phyloP scores from a whole-genome alignment of 176 grass and related monocot genomes.

The Elymus sibiricus region DNA sequence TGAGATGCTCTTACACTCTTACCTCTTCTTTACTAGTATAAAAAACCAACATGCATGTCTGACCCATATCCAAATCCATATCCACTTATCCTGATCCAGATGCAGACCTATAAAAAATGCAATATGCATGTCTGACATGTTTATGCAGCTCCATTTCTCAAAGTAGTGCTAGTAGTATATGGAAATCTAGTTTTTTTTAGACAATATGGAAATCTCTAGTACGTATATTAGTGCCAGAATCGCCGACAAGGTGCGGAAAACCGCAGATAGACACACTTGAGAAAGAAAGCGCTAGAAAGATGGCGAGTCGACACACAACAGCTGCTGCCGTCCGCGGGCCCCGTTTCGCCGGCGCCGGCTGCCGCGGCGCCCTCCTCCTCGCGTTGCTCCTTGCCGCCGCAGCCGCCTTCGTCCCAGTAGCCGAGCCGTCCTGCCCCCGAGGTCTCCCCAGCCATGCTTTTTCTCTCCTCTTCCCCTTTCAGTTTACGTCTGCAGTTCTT shows the following conservation, averaged over 20 bases:
- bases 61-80: no score
- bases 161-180: no score
- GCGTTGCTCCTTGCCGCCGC: neutral
- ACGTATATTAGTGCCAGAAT: neutral
- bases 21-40: no score
- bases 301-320: neutral
- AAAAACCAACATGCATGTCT: no score
- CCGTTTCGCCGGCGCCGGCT: neutral
- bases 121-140: no score
- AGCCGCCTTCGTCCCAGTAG: constrained; percentile 1
- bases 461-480: neutral
- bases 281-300: neutral
- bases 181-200: no score
- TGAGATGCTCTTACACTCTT: no score
- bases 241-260: neutral
- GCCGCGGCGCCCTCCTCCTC: neutral
- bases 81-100: no score
- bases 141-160: no score
- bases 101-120: no score
- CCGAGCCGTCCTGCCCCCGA: constrained; percentile 35
- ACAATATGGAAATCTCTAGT: no score
- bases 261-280: neutral
- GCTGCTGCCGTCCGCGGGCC: neutral
- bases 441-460: neutral
- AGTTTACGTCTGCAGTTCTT: neutral